Base-by-base conservation (phyloP, 2,329 filamentous ascomycete species). In the Aspergillus ruber region DNA sequence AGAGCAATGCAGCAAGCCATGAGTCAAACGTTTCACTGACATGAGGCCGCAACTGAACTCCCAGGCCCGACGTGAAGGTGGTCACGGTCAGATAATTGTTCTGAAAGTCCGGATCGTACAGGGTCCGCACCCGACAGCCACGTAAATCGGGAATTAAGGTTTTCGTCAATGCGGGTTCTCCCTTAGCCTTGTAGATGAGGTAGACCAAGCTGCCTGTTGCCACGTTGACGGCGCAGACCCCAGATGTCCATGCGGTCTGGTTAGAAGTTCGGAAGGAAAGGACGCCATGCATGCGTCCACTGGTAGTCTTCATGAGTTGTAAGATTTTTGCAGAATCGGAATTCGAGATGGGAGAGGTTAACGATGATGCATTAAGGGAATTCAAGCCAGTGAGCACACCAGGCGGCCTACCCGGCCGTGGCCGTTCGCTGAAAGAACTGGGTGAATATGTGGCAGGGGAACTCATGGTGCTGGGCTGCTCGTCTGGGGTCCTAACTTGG, bases 171-270 rank as follows among this genome's bases (percentile, higher is more conserved):
- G 72, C 64, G 17, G 73, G 69, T 53, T 76, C 74, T 33, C 73
- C 73, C 54, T 75, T 75, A 2, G 72, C 71, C 54, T 76, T 73
- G 50, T 74, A 76, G 32, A 76, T 75, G 21, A 76, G 73, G 50
- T 74, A 76, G 32, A 76, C 75, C 27, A 76, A 56, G 56, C 72
- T 75, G 38, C 74, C 74, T 7, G 70, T 71, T 23, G 73, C 71
- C 46, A 76, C 74, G 51, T 76, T 76, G 50, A 76, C 76, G 15
- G 74, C 73, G 57, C 74, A 76, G 50, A 75, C 76, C 25, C 73
- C 74, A 9, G 73, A 75, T 33, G 71, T 71, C 74, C 74, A 76
- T 40, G 72, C 58, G 33, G 63, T 63, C 23, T 64, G 68, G 21
- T 66, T 62, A 20, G 71, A 61, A 9, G 65, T 69, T 43, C 73